A percentile compares a stretch with the other conserved stretches of the same genome.
These are phyloP conservation scores for Chaetomium sp. DNA, from an alignment of 2,329 filamentous ascomycete species.

Conservation along the genomic window DNA sequence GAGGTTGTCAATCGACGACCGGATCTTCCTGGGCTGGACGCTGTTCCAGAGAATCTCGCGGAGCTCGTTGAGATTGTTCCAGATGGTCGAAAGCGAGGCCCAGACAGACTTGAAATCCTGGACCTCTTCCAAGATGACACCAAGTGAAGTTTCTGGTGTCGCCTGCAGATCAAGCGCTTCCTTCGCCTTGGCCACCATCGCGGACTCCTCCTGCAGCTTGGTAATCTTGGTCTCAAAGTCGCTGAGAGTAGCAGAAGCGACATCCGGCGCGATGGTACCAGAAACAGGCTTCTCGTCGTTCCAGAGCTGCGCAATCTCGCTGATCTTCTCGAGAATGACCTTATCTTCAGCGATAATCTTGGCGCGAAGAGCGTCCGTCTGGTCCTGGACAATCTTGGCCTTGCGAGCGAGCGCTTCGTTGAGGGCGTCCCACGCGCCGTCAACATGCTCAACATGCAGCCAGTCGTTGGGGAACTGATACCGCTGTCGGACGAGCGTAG, in stretches of 20 bases:
- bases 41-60: slow-evolving; percentile 91
- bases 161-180: slow-evolving; percentile 88
- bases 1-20: slow-evolving; percentile 79
- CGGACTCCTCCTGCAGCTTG: slow-evolving; percentile 75
- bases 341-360: slow-evolving; percentile 95
- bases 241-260: slow-evolving; percentile 74
- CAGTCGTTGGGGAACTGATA: slow-evolving; percentile 93
- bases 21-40: slow-evolving; percentile 88
- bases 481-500: slow-evolving; percentile 80
- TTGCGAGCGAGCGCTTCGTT: slow-evolving; percentile 90
- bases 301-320: slow-evolving; percentile 80
- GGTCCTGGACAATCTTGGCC: slow-evolving; percentile 90
- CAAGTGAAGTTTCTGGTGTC: slow-evolving; percentile 71
- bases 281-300: slow-evolving; percentile 96
- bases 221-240: slow-evolving; percentile 82
- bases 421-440: slow-evolving; percentile 89
- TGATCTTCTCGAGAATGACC: slow-evolving; percentile 81
- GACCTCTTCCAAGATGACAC: slow-evolving; percentile 87
- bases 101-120: slow-evolving; percentile 99
- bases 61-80: slow-evolving; percentile 91
- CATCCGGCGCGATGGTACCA: slow-evolving; percentile 82
- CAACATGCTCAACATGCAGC: slow-evolving; percentile 93
- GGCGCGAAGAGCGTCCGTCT: slow-evolving; percentile 87
- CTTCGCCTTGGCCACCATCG: slow-evolving; percentile 94
- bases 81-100: slow-evolving; percentile 91